Percentiles rank a stretch among this genome's conserved stretches.
phyloP scores from a whole-genome alignment of 2,329 filamentous ascomycete genomes.

The Fusarium nodosum region DNA sequence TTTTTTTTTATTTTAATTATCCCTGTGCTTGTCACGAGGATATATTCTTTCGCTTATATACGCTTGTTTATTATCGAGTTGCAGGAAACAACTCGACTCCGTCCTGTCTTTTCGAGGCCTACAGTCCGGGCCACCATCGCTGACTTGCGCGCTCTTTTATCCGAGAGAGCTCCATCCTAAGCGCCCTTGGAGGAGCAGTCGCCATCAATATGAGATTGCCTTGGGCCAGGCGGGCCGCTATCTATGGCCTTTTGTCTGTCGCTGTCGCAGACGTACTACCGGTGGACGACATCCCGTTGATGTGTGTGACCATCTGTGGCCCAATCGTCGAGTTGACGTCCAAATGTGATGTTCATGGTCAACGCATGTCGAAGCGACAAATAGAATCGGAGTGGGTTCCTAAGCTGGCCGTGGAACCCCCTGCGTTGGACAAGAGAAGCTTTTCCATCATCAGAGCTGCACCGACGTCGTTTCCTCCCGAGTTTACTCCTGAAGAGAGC shows the following conservation, averaged over 20 bases:
- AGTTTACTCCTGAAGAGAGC: slow-evolving; percentile 25
- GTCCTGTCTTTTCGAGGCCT: slow-evolving; percentile 22
- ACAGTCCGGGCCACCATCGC: slow-evolving; percentile 30
- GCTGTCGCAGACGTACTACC: slow-evolving; percentile 52
- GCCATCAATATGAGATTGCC: slow-evolving; percentile 49
- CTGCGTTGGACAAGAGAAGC: slow-evolving; percentile 40
- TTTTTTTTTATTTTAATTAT: slow-evolving; percentile 6
- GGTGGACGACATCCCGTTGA: slow-evolving; percentile 55
- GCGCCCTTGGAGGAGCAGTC: slow-evolving; percentile 2
- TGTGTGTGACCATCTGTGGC: slow-evolving; percentile 59
- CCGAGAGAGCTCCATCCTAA: neutral
- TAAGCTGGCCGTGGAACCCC: slow-evolving; percentile 42
- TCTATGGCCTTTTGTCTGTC: slow-evolving; percentile 51
- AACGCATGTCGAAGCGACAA: slow-evolving; percentile 49
- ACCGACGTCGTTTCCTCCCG: slow-evolving; percentile 51
- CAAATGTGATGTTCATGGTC: slow-evolving; percentile 52
- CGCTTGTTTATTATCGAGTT: slow-evolving; percentile 21
- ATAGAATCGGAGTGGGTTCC: slow-evolving; percentile 38
- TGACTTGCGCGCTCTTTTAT: slow-evolving; percentile 5
- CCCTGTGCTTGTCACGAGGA: slow-evolving; percentile 25
- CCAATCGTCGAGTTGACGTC: slow-evolving; percentile 59
- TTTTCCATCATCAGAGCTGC: slow-evolving; percentile 52
- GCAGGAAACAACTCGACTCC: slow-evolving; percentile 16
- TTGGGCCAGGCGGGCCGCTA: slow-evolving; percentile 46
- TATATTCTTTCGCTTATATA: slow-evolving; percentile 33